Evolutionary conservation across 768 basidiomycete genomes (phyloP), one percentile per base, ranked within the genome.

Genomic region (Aureoboletus auriporus): DNA sequence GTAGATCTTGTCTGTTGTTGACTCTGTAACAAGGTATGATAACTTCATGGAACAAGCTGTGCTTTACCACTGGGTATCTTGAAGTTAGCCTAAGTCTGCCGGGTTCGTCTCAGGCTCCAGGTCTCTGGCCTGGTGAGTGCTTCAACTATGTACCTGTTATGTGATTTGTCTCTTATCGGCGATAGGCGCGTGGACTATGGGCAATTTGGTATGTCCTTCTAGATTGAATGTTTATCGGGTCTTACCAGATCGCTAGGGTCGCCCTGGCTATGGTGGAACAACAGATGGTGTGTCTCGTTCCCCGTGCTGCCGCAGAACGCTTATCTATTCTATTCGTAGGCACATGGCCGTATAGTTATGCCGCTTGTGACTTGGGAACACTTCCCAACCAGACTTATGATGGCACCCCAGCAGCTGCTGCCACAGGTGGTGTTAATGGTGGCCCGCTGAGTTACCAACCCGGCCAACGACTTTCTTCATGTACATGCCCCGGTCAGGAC

Each of bases 41-140:
- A 9, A 83, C 86, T 56, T 78, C 83, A 11, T 96, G 94, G 93
- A 95, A 96, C 69, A 91, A 96, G 69, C 69, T 96, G 46, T 98
- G 94, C 70, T 96, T 93, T 69, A 94, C 84, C 13, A 92, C 91
- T 0, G 93, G 91, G 2, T 93, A 93, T 62, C 72, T 97, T 48
- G 96, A 96, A 69, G 80, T 86, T 3, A 78, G 75, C n/a, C 58
- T 91, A 16, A 89, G 86, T 62, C 63, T 91, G 56, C 89, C 90
- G 14, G 90, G 89, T 6, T 66, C 71, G 10, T 70, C 77, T 1
- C 54, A 60, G 35, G 73, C 75, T 13, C 78, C 85, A 10, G 93
- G 93, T 6, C 74, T 89, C 51, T 96, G 93, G 94, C 93, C 95
- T 46, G 93, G 84, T 75, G 61, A 69, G 40, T 72, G 62, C 66